These are phyloP conservation scores for Cruciata laevipes DNA, from an alignment of 257 asterid species.

Conservation along the genomic window DNA sequence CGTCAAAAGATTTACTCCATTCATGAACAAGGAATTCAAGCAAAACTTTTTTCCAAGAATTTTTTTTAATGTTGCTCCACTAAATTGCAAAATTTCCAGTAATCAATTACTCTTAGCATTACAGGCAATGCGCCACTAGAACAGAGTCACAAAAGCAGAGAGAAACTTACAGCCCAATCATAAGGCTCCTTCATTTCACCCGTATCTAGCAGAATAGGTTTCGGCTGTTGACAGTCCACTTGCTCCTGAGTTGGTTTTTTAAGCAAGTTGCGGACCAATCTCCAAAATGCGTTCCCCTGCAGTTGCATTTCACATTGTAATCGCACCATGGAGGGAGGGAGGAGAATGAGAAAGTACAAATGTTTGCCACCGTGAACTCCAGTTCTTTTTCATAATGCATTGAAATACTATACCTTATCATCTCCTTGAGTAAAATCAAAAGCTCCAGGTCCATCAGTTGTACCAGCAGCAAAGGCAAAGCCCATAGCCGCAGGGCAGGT, in stretches of 20 bases:
- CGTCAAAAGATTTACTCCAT: background rate
- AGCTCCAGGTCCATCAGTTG: constrained; percentile 99
- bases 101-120: background rate
- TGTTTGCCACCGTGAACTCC: background rate
- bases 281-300: constrained; percentile 97
- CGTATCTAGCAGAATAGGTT: constrained; percentile 93
- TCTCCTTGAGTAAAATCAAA: constrained; percentile 98
- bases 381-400: constrained; percentile 6
- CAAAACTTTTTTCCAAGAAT: background rate
- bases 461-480: constrained; percentile 98
- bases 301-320: background rate
- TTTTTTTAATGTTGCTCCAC: background rate
- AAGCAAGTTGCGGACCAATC: constrained; percentile 72
- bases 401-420: constrained; percentile 42
- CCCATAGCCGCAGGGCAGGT: constrained; percentile 99
- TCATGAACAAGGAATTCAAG: background rate
- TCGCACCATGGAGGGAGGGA: background rate
- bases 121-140: background rate
- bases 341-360: background rate
- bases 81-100: background rate
- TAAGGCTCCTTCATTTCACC: constrained; percentile 96
- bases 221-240: constrained; percentile 75
- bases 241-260: constrained; percentile 70
- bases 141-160: constrained; percentile 8
- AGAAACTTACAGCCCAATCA: constrained; percentile 93